phyloP scores from a whole-genome alignment of 2,329 filamentous ascomycete species.

The Calonectria montana region DNA sequence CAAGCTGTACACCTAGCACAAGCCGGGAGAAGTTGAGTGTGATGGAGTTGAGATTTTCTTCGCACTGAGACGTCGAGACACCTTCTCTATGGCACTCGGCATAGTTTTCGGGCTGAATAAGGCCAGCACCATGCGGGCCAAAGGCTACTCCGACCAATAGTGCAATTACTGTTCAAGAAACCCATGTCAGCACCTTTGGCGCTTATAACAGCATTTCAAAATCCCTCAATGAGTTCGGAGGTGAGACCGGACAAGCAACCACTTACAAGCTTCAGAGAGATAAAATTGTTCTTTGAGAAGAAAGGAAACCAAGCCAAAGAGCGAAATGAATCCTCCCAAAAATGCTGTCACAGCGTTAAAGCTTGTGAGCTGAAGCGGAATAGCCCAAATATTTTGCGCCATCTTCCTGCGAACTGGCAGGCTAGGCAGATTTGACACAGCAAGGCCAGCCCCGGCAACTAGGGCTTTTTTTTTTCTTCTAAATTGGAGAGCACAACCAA shows the following conservation, averaged over 20 bases:
- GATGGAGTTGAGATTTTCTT: slow-evolving; percentile 73
- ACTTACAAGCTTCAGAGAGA: slow-evolving; percentile 87
- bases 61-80: slow-evolving; percentile 44
- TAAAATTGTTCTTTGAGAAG: slow-evolving; percentile 91
- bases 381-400: slow-evolving; percentile 44
- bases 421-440: neutral
- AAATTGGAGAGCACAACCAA: neutral
- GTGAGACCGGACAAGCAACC: neutral
- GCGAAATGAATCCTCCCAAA: slow-evolving; percentile 85
- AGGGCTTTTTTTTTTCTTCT: neutral
- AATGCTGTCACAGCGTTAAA: slow-evolving; percentile 88
- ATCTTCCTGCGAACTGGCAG: slow-evolving; percentile 12
- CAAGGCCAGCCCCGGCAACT: neutral
- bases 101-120: slow-evolving; percentile 81
- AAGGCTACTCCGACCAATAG: slow-evolving; percentile 82
- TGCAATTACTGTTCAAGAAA: slow-evolving; percentile 75
- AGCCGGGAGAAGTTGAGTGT: slow-evolving; percentile 88
- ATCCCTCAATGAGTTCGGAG: slow-evolving; percentile 1
- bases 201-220: neutral
- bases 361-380: slow-evolving; percentile 70
- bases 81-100: slow-evolving; percentile 55
- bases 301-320: slow-evolving; percentile 93
- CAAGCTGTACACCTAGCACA: slow-evolving; percentile 89
- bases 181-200: neutral
- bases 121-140: slow-evolving; percentile 80